phyloP scores from a whole-genome alignment of 2,329 filamentous ascomycete genomes.

The Colletotrichum filicis region DNA sequence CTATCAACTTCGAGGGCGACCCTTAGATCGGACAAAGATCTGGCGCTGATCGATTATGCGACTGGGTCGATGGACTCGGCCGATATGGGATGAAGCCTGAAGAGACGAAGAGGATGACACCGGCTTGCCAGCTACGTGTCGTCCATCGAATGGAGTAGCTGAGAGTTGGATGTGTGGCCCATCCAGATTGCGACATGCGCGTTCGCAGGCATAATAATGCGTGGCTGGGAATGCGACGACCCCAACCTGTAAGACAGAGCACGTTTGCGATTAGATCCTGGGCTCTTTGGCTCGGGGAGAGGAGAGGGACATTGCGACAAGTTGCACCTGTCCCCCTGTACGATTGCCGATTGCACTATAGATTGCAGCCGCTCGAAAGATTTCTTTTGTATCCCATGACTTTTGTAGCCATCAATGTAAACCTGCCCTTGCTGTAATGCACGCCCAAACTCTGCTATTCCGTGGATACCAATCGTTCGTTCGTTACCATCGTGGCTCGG shows the following conservation, averaged over 20 bases:
- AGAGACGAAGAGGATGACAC: neutral
- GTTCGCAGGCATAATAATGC: neutral
- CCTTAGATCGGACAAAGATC: conserved; percentile 5
- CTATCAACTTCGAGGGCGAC: neutral
- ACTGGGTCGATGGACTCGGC: neutral
- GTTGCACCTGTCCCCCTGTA: neutral
- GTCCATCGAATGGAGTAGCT: neutral
- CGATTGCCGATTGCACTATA: neutral
- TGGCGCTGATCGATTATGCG: conserved; percentile 2
- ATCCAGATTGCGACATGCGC: neutral
- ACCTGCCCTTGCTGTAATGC: neutral
- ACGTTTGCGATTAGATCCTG: neutral
- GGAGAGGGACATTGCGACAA: neutral
- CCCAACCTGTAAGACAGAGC: neutral
- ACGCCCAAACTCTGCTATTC: neutral
- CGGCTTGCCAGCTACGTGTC: neutral
- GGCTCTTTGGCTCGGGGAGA: too few relatives aligned
- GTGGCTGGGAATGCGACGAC: neutral
- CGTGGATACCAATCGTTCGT: neutral
- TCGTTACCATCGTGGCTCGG: neutral
- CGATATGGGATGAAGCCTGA: neutral
- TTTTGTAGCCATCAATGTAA: too few relatives aligned
- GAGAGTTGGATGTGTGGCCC: neutral
- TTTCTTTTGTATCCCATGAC: neutral
- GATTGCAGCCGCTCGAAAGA: neutral